Evolutionary conservation across 2,329 filamentous ascomycete species (phyloP).

Genomic region (Phyllosticta citribraziliensis): DNA sequence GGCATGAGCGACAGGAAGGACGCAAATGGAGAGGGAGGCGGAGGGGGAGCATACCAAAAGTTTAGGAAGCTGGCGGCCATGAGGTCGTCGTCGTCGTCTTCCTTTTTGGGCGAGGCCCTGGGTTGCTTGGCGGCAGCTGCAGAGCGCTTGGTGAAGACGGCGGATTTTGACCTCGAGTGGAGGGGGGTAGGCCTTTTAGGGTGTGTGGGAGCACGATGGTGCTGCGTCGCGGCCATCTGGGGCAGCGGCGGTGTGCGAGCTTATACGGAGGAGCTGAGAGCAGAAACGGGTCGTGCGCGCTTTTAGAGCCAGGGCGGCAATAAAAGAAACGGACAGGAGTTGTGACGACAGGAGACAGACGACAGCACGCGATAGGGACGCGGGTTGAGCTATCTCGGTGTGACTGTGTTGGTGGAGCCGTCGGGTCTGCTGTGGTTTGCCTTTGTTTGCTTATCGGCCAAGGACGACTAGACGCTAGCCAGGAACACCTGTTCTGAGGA

Average conservation of each 20-base stretch:
- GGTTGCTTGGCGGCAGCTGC: constrained; percentile 2
- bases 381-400: not conserved
- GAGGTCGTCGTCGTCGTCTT: constrained; percentile 36
- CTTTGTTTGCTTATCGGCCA: constrained; percentile 10
- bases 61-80: constrained; percentile 44
- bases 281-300: not conserved
- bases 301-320: not conserved
- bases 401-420: constrained; percentile 5
- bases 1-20: constrained; percentile 2
- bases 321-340: not conserved
- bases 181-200: constrained; percentile 24
- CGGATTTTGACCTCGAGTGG: constrained; percentile 25
- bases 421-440: not conserved
- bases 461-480: constrained; percentile 2
- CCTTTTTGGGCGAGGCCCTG: constrained; percentile 18
- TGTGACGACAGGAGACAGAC: not conserved
- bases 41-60: constrained; percentile 36
- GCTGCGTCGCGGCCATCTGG: constrained; percentile 23
- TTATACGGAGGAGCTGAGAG: constrained; percentile 8
- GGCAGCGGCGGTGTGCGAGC: constrained; percentile 12
- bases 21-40: not conserved
- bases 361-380: constrained; percentile 3
- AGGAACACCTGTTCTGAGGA: constrained; percentile 2
- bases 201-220: constrained; percentile 14
- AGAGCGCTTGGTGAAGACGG: constrained; percentile 25